Conservation (phyloP, 305 asterid genomes). For the Fraxinus paxiana region DNA sequence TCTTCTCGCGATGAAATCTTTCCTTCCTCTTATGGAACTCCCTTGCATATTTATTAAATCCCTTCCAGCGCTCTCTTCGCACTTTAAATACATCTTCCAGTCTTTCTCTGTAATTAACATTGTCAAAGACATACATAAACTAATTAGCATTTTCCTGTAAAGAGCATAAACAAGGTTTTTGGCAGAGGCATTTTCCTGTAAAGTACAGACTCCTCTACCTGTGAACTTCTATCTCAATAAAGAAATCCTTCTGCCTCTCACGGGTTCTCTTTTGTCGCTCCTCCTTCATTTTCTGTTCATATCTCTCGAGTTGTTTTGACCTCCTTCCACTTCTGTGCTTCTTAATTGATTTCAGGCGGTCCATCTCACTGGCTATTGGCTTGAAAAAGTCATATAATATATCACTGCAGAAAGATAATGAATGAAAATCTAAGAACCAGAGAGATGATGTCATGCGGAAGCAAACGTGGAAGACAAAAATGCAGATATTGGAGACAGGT, state of each 20-base stretch:
- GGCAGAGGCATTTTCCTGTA: constrained; percentile 1
- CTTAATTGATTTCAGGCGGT: constrained; percentile 78
- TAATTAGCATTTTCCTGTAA: not conserved
- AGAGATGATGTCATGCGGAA: constrained; percentile 13
- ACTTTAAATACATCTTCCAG: constrained; percentile 83
- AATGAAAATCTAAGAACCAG: constrained; percentile 24
- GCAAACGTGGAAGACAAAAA: not conserved
- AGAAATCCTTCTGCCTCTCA: constrained; percentile 96
- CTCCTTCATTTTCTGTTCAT: constrained; percentile 98
- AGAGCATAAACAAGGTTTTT: constrained; percentile 21
- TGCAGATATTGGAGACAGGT: not conserved
- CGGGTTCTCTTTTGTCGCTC: constrained; percentile 91
- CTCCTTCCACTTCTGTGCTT: constrained; percentile 95
- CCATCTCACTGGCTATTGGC: constrained; percentile 79
- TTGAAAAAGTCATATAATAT: constrained; percentile 75
- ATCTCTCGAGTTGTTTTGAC: constrained; percentile 89
- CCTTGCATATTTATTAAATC: constrained; percentile 71
- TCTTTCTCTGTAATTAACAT: constrained; percentile 62
- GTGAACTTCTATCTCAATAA: constrained; percentile 87
- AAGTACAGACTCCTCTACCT: no score
- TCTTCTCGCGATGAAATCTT: constrained; percentile 93
- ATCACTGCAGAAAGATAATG: constrained; percentile 54
- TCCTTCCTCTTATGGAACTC: constrained; percentile 98
- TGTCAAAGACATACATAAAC: constrained; percentile 20
- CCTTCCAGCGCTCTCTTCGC: constrained; percentile 94